Evolutionary conservation across 345 rosid species (phyloP).

Genomic region (Linum lewisii): DNA sequence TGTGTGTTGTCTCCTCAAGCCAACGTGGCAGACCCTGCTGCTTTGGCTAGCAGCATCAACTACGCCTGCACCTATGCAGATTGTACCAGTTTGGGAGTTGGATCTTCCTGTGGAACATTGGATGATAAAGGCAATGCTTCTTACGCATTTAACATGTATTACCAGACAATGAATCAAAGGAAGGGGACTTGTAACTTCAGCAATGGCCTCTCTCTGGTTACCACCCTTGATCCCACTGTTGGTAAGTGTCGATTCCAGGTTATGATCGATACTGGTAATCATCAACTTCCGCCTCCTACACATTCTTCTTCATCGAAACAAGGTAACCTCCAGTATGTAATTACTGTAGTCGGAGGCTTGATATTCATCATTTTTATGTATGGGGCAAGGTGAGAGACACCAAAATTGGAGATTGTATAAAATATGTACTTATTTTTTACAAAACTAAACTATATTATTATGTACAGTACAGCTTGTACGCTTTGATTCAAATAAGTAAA

Average conservation of each 20-base stretch:
- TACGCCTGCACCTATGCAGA: slow-evolving; percentile 64
- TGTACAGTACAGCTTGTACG: too few species aligned
- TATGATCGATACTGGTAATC: slow-evolving; percentile 45
- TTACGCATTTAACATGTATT: slow-evolving; percentile 67
- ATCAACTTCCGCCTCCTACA: slow-evolving; percentile 15
- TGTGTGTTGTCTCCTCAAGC: slow-evolving; percentile 53
- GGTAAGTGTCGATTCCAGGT: slow-evolving; percentile 48
- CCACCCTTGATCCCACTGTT: slow-evolving; percentile 45
- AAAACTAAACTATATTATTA: too few species aligned
- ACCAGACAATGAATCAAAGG: slow-evolving; percentile 57
- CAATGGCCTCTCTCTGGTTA: slow-evolving; percentile 19
- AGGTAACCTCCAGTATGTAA: not conserved
- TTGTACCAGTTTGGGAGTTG: slow-evolving; percentile 55
- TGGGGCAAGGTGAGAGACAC: not conserved
- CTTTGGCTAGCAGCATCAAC: slow-evolving; percentile 13
- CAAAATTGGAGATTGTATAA: too few species aligned
- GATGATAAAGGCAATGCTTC: slow-evolving; percentile 51
- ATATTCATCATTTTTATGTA: not conserved
- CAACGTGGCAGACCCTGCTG: slow-evolving; percentile 23
- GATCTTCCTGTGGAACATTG: slow-evolving; percentile 42
- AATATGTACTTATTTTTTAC: too few species aligned
- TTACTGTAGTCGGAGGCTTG: not conserved
- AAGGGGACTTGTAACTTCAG: slow-evolving; percentile 40
- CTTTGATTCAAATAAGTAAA: too few species aligned
- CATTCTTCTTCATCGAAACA: slow-evolving; percentile 15